Evolutionary conservation across 106 monocot species (phyloP).

Genomic region (Dendrobium chrysotoxum): DNA sequence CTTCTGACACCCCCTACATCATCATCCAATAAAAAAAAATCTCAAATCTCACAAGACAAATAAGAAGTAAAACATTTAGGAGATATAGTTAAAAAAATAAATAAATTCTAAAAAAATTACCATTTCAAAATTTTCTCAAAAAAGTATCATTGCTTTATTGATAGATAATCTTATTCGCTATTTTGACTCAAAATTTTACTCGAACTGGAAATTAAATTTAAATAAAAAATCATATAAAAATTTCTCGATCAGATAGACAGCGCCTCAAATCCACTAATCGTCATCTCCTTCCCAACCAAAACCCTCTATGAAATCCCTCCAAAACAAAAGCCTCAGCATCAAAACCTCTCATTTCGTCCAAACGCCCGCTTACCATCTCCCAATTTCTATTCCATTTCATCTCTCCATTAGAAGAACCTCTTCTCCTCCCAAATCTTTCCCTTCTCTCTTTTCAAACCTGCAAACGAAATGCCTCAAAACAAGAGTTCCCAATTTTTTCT

Average conservation of each 20-base stretch:
- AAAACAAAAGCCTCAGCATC: neutral
- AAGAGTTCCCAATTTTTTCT: neutral
- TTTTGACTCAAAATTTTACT: too few relatives aligned
- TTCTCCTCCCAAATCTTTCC: neutral
- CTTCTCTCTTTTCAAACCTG: neutral
- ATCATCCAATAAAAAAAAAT: too few relatives aligned
- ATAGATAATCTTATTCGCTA: too few relatives aligned
- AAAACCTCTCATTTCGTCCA: constrained; percentile 12
- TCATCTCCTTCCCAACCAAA: neutral
- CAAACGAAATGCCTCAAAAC: neutral
- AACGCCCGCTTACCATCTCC: constrained; percentile 7
- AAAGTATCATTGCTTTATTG: too few relatives aligned
- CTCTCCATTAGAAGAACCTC: neutral
- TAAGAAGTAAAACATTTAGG: too few relatives aligned
- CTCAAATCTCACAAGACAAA: too few relatives aligned
- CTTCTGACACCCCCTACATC: too few relatives aligned
- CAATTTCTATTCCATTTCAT: constrained; percentile 1
- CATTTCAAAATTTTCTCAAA: too few relatives aligned
- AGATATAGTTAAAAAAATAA: too few relatives aligned
- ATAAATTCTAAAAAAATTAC: too few relatives aligned
- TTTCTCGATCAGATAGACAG: neutral
- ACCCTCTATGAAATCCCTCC: neutral
- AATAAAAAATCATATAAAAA: too few relatives aligned
- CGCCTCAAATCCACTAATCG: neutral
- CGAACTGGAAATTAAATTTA: too few relatives aligned